Percentiles rank a stretch among this genome's conserved stretches.
phyloP scores from a whole-genome alignment of 805 yeast genomes.

The Grigorovia jiainica region DNA sequence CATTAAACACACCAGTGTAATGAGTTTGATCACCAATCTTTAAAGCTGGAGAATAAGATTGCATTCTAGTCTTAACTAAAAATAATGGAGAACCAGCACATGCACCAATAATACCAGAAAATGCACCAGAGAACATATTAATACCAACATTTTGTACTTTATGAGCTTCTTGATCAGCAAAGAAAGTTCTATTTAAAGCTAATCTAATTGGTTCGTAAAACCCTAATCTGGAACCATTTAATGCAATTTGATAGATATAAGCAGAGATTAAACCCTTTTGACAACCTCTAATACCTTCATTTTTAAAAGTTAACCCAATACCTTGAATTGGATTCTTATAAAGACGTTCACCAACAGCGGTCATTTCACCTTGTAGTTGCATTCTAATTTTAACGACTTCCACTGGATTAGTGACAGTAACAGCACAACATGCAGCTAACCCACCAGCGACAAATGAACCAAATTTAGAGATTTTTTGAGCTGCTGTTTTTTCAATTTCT shows the following conservation, averaged over 20 bases:
- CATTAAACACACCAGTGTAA: constrained; percentile 62
- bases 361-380: constrained; percentile 93
- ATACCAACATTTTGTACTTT: constrained; percentile 42
- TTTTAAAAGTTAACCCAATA: constrained; percentile 52
- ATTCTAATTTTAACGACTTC: constrained; percentile 91
- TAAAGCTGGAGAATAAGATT: constrained; percentile 63
- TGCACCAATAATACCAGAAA: constrained; percentile 86
- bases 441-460: constrained; percentile 91
- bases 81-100: constrained; percentile 84
- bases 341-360: constrained; percentile 40
- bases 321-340: constrained; percentile 88
- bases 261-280: constrained; percentile 90
- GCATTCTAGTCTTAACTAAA: constrained; percentile 92
- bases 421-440: constrained; percentile 94
- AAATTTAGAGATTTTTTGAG: constrained; percentile 50
- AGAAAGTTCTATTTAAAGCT: constrained; percentile 43
- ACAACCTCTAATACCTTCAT: constrained; percentile 80
- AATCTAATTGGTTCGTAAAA: constrained; percentile 83
- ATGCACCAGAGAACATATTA: constrained; percentile 71
- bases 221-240: constrained; percentile 92
- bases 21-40: constrained; percentile 89
- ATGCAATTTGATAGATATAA: constrained; percentile 78
- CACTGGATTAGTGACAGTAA: constrained; percentile 91
- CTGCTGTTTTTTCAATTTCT: constrained; percentile 33
- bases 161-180: constrained; percentile 42